Conservation (phyloP, 2,329 filamentous ascomycete species). For the Pestalotiopsis sp. region DNA sequence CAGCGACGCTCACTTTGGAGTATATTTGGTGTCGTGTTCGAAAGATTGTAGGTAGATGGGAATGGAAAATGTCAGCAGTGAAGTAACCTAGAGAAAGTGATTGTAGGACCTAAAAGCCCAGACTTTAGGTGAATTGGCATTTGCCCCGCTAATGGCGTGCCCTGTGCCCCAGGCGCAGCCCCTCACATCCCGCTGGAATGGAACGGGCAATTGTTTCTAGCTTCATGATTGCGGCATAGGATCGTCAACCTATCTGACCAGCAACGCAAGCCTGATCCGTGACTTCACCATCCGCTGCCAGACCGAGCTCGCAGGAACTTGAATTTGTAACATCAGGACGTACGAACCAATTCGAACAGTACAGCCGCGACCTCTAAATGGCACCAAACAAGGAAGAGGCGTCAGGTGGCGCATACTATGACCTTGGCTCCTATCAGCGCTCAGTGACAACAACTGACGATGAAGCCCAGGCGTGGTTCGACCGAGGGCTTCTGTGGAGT, state of each 20-base stretch:
- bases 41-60: neutral
- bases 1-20: neutral
- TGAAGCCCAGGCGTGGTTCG: constrained; percentile 67
- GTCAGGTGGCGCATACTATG: constrained; percentile 48
- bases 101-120: neutral
- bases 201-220: neutral
- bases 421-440: constrained; percentile 63
- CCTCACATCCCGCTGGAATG: neutral
- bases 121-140: neutral
- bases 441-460: constrained; percentile 52
- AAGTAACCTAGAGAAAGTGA: neutral
- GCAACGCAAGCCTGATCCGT: neutral
- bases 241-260: neutral
- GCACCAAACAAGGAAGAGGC: neutral
- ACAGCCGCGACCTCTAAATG: neutral
- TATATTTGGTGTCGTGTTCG: neutral
- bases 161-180: neutral
- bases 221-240: neutral
- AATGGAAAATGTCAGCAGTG: neutral
- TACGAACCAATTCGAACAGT: neutral
- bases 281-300: neutral
- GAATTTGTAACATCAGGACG: neutral
- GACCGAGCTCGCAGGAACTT: neutral
- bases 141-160: neutral
- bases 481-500: constrained; percentile 71